Percentiles rank a stretch among this genome's conserved stretches.
These are phyloP conservation scores for Babesia bovis DNA, from an alignment of 169 alveolate species.

Conservation along the genomic window DNA sequence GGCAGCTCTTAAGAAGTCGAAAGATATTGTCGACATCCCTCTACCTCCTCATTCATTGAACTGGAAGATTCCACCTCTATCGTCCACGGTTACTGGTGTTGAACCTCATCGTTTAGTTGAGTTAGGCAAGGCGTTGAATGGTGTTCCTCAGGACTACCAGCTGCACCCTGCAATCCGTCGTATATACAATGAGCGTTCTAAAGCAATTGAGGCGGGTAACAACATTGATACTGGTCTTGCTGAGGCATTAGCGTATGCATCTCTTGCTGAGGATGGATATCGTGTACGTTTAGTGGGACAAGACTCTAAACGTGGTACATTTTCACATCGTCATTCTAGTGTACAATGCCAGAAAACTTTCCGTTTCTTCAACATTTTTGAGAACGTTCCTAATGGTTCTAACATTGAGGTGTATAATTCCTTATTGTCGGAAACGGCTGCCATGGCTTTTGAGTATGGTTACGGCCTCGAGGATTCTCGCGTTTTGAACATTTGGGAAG, in stretches of 20 bases:
- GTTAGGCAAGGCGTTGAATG: conserved; percentile 81
- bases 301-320: conserved; percentile 95
- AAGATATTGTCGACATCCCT: conserved; percentile 51
- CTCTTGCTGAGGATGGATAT: conserved; percentile 90
- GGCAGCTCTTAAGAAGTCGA: conserved; percentile 80
- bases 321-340: conserved; percentile 93
- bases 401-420: conserved; percentile 82
- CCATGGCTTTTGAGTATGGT: conserved; percentile 93
- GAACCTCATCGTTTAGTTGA: conserved; percentile 74
- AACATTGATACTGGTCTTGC: conserved; percentile 91
- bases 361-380: conserved; percentile 34
- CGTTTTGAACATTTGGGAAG: conserved; percentile 89
- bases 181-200: conserved; percentile 83
- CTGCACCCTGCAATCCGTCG: conserved; percentile 87
- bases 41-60: conserved; percentile 57
- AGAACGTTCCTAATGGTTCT: conserved; percentile 57
- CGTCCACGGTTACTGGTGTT: conserved; percentile 74
- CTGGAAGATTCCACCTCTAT: conserved; percentile 71
- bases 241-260: conserved; percentile 91
- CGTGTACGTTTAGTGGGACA: conserved; percentile 92
- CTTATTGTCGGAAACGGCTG: conserved; percentile 90
- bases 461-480: conserved; percentile 90
- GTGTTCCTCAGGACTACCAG: conserved; percentile 84
- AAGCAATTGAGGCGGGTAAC: conserved; percentile 78
- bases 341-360: conserved; percentile 86